Percentiles rank a stretch among this genome's conserved stretches.
Evolutionary conservation across 2,329 filamentous ascomycete species (phyloP).

Genomic region (Daldinia sp.): DNA sequence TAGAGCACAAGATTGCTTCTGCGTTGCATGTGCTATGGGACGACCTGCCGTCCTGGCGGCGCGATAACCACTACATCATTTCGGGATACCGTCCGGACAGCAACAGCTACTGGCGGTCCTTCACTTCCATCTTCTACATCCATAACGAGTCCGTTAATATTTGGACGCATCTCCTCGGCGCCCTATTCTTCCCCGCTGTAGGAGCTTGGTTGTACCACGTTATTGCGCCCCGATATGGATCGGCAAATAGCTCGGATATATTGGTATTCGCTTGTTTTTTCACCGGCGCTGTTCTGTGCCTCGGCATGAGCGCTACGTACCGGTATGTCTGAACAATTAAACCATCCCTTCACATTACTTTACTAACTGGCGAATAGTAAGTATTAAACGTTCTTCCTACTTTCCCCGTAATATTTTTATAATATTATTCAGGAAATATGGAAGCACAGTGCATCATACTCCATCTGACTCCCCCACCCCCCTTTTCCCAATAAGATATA

Average conservation of each 20-base stretch:
- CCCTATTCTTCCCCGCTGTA: constrained; percentile 66
- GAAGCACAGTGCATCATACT: background rate
- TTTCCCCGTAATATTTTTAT: background rate
- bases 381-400: constrained; percentile 6
- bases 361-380: constrained; percentile 35
- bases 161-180: constrained; percentile 74
- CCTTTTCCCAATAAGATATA: background rate
- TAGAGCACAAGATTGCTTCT: constrained; percentile 57
- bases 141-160: constrained; percentile 75
- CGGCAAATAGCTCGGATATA: constrained; percentile 73
- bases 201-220: constrained; percentile 66
- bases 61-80: constrained; percentile 69
- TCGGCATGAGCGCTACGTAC: constrained; percentile 86
- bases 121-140: constrained; percentile 64
- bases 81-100: constrained; percentile 66
- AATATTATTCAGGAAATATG: background rate
- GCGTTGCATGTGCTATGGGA: constrained; percentile 67
- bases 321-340: constrained; percentile 53
- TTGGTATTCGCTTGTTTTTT: constrained; percentile 84
- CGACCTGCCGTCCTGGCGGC: constrained; percentile 69
- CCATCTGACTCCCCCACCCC: background rate
- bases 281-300: constrained; percentile 75
- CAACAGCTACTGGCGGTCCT: constrained; percentile 60
- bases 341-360: background rate
- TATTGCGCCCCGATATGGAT: constrained; percentile 74